Conservation (phyloP, 2,329 filamentous ascomycete species). For the Dactylellina leptospora region DNA sequence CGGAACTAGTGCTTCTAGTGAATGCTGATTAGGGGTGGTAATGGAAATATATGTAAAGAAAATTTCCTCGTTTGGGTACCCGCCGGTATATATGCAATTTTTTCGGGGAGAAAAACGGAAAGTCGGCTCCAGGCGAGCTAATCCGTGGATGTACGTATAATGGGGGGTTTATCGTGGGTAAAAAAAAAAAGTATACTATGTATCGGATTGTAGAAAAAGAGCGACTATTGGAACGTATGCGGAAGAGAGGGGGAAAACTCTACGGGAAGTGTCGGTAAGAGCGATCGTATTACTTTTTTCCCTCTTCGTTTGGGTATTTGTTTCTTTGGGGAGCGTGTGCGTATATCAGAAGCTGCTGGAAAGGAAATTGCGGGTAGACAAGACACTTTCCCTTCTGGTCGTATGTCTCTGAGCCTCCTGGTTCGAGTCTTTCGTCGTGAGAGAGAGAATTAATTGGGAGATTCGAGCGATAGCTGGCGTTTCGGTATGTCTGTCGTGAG, state of each 20-base stretch:
- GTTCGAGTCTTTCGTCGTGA: too few species aligned
- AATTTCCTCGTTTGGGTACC: too few species aligned
- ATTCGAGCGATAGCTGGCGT: too few species aligned
- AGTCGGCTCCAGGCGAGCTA: constrained; percentile 48
- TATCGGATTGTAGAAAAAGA: background rate
- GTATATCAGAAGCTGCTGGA: constrained; percentile 22
- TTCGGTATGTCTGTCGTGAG: too few species aligned
- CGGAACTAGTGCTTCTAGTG: constrained; percentile 6
- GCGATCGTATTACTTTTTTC: too few species aligned
- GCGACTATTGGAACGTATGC: background rate
- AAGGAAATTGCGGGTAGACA: constrained; percentile 42
- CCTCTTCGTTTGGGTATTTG: too few species aligned
- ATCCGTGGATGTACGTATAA: constrained; percentile 50
- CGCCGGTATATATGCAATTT: too few species aligned
- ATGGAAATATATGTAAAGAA: background rate
- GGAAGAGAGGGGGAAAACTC: background rate
- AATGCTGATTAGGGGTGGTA: constrained; percentile 2
- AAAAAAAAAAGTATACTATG: background rate
- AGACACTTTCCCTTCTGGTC: constrained; percentile 32
- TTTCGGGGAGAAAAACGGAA: constrained; percentile 18
- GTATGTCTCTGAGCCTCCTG: background rate
- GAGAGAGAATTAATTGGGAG: too few species aligned
- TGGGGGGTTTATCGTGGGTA: background rate
- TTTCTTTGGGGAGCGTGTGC: background rate
- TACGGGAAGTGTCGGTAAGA: too few species aligned